Conservation (phyloP, 1,284 basidiomycete genomes). For the Puccinia hordei region DNA sequence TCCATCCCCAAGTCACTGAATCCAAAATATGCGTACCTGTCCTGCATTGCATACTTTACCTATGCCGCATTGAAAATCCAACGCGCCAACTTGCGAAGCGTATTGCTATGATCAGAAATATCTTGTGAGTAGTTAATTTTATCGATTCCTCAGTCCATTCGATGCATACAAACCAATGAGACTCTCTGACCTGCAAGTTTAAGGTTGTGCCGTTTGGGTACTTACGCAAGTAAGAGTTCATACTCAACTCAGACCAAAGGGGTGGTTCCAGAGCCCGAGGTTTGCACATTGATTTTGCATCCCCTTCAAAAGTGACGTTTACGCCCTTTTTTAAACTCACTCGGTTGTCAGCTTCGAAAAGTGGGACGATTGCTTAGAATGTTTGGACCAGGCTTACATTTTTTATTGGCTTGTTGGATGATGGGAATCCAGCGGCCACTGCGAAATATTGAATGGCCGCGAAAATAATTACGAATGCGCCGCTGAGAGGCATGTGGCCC, state of each 20-base stretch:
- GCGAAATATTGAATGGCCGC: neutral
- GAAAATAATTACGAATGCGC: neutral
- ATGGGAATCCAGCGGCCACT: neutral
- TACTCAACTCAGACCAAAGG: conserved; percentile 32
- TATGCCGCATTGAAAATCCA: conserved; percentile 46
- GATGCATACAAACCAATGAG: neutral
- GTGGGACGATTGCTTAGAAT: neutral
- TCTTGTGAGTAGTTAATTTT: neutral
- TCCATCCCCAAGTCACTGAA: neutral
- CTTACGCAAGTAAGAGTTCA: conserved; percentile 33
- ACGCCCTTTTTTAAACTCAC: neutral
- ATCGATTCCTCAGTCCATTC: neutral
- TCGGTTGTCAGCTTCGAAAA: too few relatives aligned
- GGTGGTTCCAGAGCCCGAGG: conserved; percentile 9
- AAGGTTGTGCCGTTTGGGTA: conserved; percentile 31
- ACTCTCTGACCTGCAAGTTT: conserved; percentile 32
- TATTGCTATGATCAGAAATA: conserved; percentile 23
- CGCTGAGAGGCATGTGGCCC: neutral
- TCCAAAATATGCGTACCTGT: conserved; percentile 29
- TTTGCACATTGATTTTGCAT: conserved; percentile 7
- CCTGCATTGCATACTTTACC: conserved; percentile 48
- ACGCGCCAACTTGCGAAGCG: conserved; percentile 30
- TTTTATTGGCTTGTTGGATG: neutral
- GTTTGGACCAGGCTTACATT: neutral
- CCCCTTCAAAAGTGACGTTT: conserved; percentile 4